Percentiles rank a stretch among this genome's conserved stretches.
phyloP scores from a whole-genome alignment of 139 green algal genomes.

The Zygnema circumcarinatum region DNA sequence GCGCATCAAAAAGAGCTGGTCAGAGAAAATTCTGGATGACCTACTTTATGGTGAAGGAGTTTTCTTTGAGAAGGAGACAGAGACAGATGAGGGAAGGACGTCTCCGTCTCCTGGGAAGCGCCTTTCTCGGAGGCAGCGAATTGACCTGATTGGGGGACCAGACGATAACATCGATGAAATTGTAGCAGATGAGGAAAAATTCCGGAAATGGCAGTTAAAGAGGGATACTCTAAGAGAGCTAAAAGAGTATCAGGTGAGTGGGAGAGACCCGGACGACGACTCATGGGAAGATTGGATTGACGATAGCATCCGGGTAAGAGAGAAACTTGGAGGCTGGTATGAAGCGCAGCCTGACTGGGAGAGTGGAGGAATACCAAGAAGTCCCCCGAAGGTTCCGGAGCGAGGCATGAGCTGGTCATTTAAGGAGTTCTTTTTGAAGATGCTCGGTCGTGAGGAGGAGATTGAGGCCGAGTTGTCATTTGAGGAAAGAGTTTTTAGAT shows the following conservation, averaged over 20 bases:
- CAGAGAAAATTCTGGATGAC: background rate
- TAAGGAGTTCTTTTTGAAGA: slow-evolving; percentile 47
- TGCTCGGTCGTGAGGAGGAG: slow-evolving; percentile 33
- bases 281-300: slow-evolving; percentile 50
- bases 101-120: background rate
- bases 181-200: slow-evolving; percentile 31
- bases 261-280: slow-evolving; percentile 6
- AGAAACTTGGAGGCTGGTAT: slow-evolving; percentile 40
- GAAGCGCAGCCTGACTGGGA: slow-evolving; percentile 38
- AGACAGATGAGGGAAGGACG: background rate
- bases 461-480: slow-evolving; percentile 50
- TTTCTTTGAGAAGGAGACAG: background rate
- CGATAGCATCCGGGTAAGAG: slow-evolving; percentile 3
- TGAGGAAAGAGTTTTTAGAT: slow-evolving; percentile 51
- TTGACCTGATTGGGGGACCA: background rate
- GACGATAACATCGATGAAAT: slow-evolving; percentile 37
- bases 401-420: slow-evolving; percentile 50
- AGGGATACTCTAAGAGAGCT: slow-evolving; percentile 3
- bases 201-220: background rate
- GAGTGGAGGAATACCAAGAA: slow-evolving; percentile 36
- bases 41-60: background rate
- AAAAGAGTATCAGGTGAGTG: slow-evolving; percentile 11
- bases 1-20: background rate
- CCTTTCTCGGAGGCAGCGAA: background rate
- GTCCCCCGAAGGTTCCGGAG: slow-evolving; percentile 34